Evolutionary conservation across 1,284 basidiomycete genomes (phyloP).

Genomic region (Malassezia vespertilionis): DNA sequence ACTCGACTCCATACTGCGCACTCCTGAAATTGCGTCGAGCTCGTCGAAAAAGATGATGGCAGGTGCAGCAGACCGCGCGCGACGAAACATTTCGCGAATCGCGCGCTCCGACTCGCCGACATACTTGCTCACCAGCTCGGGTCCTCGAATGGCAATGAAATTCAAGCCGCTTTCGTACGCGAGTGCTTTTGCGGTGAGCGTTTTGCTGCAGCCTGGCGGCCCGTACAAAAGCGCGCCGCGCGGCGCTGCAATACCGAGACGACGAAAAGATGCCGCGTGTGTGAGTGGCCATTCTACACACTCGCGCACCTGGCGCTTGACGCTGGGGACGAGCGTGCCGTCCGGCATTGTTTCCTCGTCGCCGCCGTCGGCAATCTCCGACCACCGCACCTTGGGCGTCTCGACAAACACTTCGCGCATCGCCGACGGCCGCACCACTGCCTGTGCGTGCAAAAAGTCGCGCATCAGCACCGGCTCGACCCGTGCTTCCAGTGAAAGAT

Average conservation of each 20-base stretch:
- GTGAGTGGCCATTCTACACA: conserved; percentile 74
- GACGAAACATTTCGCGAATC: conserved; percentile 86
- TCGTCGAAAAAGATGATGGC: conserved; percentile 97
- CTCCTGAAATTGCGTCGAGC: conserved; percentile 81
- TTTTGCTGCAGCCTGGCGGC: conserved; percentile 95
- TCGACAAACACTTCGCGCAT: conserved; percentile 88
- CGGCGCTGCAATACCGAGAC: conserved; percentile 77
- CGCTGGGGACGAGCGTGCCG: conserved; percentile 10
- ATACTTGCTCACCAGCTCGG: conserved; percentile 92
- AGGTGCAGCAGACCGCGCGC: conserved; percentile 82
- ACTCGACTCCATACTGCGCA: conserved; percentile 56
- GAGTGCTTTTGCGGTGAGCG: conserved; percentile 81
- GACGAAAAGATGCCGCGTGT: conserved; percentile 70
- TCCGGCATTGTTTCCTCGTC: background rate
- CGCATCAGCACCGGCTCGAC: background rate
- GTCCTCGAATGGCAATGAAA: conserved; percentile 94
- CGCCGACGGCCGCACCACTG: conserved; percentile 75
- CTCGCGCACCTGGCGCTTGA: conserved; percentile 34
- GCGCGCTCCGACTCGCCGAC: conserved; percentile 94
- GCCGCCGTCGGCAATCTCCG: conserved; percentile 57
- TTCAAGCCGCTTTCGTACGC: conserved; percentile 91
- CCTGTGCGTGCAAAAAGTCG: conserved; percentile 66
- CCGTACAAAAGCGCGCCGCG: conserved; percentile 87
- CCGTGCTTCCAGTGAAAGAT: conserved; percentile 18
- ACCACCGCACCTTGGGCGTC: conserved; percentile 68